phyloP scores from a whole-genome alignment of 345 rosid genomes.

The Pistacia atlantica region DNA sequence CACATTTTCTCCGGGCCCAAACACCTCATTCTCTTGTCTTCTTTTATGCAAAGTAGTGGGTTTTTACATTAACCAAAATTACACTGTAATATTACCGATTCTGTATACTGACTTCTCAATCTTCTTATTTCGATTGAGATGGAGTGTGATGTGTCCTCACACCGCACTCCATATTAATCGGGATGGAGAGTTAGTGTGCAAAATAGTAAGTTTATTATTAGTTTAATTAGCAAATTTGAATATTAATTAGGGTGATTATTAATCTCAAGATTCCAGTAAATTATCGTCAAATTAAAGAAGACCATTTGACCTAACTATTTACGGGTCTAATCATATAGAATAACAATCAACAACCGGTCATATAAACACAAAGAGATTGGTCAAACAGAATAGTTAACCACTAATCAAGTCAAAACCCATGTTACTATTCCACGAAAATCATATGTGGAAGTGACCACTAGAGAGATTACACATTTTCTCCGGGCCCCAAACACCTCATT shows the following conservation, averaged over 20 bases:
- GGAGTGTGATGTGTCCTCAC: too few species aligned
- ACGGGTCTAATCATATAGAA: background rate
- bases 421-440: conserved; percentile 18
- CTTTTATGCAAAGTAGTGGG: background rate
- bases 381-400: conserved; percentile 21
- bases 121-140: too few species aligned
- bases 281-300: background rate
- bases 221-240: background rate
- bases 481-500: background rate
- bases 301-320: background rate
- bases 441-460: background rate
- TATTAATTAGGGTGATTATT: too few species aligned
- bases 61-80: too few species aligned
- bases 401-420: conserved; percentile 35
- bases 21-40: conserved; percentile 15
- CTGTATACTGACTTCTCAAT: too few species aligned
- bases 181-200: too few species aligned
- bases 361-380: conserved; percentile 22
- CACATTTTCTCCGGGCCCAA: background rate
- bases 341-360: background rate
- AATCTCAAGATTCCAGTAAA: too few species aligned
- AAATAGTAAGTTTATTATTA: too few species aligned
- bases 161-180: too few species aligned
- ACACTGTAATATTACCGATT: too few species aligned
- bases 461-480: background rate